These are phyloP conservation scores for Aspergillus sclerotiicarbonarius DNA, from an alignment of 495 filamentous ascomycete genomes.

Conservation along the genomic window DNA sequence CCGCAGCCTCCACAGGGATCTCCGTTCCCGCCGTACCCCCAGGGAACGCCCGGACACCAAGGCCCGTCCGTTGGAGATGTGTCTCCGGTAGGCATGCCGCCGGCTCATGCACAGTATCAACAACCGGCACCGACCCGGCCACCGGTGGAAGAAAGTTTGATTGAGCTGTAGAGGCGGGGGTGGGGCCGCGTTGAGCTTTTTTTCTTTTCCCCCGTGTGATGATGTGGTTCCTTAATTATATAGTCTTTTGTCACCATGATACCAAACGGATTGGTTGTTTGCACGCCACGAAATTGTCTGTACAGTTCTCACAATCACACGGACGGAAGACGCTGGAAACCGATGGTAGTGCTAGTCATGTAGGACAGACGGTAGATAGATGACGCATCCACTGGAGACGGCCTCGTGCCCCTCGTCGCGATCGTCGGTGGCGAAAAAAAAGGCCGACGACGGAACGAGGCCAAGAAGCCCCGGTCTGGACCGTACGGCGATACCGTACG, in stretches of 20 bases:
- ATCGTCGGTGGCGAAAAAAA: neutral
- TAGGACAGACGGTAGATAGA: neutral
- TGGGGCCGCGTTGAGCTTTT: neutral
- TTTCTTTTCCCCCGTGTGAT: neutral
- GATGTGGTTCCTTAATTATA: slow-evolving; percentile 7
- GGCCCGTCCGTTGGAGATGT: slow-evolving; percentile 48
- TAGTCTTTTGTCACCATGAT: slow-evolving; percentile 24
- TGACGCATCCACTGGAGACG: too few relatives aligned
- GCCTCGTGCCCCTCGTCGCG: neutral
- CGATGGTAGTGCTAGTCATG: neutral
- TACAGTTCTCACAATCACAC: slow-evolving; percentile 17
- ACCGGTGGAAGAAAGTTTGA: slow-evolving; percentile 81
- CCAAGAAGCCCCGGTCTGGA: neutral
- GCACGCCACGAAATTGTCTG: slow-evolving; percentile 20
- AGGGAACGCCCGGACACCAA: slow-evolving; percentile 31
- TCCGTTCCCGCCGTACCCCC: slow-evolving; percentile 37
- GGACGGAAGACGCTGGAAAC: neutral
- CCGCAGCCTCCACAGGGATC: slow-evolving; percentile 49
- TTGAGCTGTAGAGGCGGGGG: slow-evolving; percentile 57
- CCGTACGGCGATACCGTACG: neutral
- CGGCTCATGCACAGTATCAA: slow-evolving; percentile 56
- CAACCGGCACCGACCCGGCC: slow-evolving; percentile 49
- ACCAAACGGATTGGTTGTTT: slow-evolving; percentile 25
- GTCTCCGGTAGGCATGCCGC: slow-evolving; percentile 54
- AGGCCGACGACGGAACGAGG: neutral